These are phyloP conservation scores for Termitomyces sp. DNA, from an alignment of 768 basidiomycete genomes.

Conservation along the genomic window DNA sequence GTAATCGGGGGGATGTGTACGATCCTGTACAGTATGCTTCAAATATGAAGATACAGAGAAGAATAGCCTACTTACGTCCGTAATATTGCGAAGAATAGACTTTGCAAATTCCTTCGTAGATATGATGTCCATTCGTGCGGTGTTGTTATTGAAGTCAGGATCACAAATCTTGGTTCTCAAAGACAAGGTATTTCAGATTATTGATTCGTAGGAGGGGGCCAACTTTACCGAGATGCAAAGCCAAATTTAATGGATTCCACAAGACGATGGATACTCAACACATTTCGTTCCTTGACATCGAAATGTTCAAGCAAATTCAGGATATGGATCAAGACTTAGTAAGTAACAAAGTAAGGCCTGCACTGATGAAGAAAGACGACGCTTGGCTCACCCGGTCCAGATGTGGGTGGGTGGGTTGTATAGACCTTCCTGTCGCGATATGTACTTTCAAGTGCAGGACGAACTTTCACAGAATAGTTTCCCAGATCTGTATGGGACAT, in stretches of 20 bases:
- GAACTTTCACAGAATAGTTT: slow-evolving; percentile 62
- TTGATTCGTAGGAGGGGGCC: background rate
- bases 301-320: slow-evolving; percentile 88
- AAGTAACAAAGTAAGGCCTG: background rate
- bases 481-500: slow-evolving; percentile 70
- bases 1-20: slow-evolving; percentile 75
- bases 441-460: slow-evolving; percentile 70
- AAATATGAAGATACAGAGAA: background rate
- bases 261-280: slow-evolving; percentile 69
- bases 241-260: slow-evolving; percentile 83
- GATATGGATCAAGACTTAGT: slow-evolving; percentile 75
- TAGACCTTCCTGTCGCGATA: slow-evolving; percentile 79
- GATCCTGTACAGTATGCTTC: slow-evolving; percentile 44
- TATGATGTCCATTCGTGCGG: slow-evolving; percentile 55
- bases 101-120: slow-evolving; percentile 65
- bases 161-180: slow-evolving; percentile 80
- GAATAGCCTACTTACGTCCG: slow-evolving; percentile 56
- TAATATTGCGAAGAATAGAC: slow-evolving; percentile 60
- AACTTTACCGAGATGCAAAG: slow-evolving; percentile 40
- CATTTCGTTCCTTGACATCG: slow-evolving; percentile 45
- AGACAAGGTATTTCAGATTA: background rate
- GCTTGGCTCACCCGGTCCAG: slow-evolving; percentile 55
- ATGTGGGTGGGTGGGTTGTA: slow-evolving; percentile 80
- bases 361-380: background rate
- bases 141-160: slow-evolving; percentile 58